Conservation (phyloP, 495 filamentous ascomycete genomes). For the Talaromyces wortmannii region DNA sequence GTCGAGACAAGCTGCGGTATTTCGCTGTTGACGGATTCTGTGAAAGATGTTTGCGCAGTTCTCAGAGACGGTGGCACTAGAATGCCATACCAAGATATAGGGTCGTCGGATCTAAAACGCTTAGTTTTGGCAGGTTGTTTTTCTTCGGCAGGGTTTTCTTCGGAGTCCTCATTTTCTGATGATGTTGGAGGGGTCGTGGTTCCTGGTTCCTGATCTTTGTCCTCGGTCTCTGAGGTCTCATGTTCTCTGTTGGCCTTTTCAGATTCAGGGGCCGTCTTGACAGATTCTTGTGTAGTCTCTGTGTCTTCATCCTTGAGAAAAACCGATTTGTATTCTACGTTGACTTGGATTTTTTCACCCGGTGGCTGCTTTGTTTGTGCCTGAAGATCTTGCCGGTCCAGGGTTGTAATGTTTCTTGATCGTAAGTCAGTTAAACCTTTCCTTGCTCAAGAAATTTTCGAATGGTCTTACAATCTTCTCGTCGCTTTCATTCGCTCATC, state of each 20-base stretch:
- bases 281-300: not conserved
- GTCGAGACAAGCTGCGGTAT: slow-evolving; percentile 39
- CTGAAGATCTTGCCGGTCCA: not conserved
- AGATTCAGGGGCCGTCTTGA: not conserved
- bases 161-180: slow-evolving; percentile 59
- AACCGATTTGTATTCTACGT: not conserved
- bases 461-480: slow-evolving; percentile 28
- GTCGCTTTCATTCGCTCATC: slow-evolving; percentile 67
- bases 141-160: slow-evolving; percentile 51
- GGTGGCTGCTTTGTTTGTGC: too few relatives aligned
- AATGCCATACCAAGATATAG: slow-evolving; percentile 66
- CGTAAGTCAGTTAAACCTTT: not conserved
- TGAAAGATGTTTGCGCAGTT: slow-evolving; percentile 48
- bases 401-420: not conserved
- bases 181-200: not conserved
- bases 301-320: not conserved
- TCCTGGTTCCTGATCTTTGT: not conserved
- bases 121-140: slow-evolving; percentile 35
- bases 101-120: slow-evolving; percentile 38
- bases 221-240: not conserved
- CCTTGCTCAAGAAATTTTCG: not conserved
- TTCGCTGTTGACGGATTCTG: slow-evolving; percentile 21
- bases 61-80: slow-evolving; percentile 54
- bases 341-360: not conserved
- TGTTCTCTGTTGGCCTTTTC: not conserved